Evolutionary conservation across 345 rosid species (phyloP).

Genomic region (Capsella bursapastoris): DNA sequence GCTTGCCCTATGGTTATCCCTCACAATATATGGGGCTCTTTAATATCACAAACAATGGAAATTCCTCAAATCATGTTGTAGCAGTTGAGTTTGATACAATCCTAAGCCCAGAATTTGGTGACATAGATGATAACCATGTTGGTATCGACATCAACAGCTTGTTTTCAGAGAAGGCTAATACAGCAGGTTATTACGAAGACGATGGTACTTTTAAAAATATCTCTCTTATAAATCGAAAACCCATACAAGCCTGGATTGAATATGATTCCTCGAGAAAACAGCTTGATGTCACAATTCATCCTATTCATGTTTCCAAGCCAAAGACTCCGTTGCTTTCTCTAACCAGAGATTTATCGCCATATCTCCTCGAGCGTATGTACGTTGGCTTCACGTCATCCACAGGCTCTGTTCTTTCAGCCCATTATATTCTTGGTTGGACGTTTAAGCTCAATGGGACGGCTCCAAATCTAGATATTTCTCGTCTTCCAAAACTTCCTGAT

Average conservation of each 20-base stretch:
- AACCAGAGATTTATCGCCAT: slow-evolving; percentile 57
- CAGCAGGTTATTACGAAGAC: slow-evolving; percentile 53
- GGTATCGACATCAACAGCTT: slow-evolving; percentile 62
- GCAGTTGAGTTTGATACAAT: slow-evolving; percentile 84
- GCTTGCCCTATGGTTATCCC: slow-evolving; percentile 44
- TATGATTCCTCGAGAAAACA: slow-evolving; percentile 59
- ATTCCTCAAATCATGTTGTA: slow-evolving; percentile 58
- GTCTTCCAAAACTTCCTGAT: slow-evolving; percentile 57
- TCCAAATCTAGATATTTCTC: slow-evolving; percentile 43
- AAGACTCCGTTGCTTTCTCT: slow-evolving; percentile 53
- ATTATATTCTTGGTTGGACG: slow-evolving; percentile 65
- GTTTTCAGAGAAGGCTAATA: slow-evolving; percentile 49
- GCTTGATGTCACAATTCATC: slow-evolving; percentile 62
- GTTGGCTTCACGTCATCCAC: slow-evolving; percentile 68
- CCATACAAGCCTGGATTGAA: slow-evolving; percentile 81
- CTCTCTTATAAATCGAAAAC: slow-evolving; percentile 45
- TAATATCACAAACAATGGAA: slow-evolving; percentile 50
- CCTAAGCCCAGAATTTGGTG: slow-evolving; percentile 50
- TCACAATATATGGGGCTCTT: slow-evolving; percentile 61
- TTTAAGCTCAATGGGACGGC: slow-evolving; percentile 53
- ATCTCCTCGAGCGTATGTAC: slow-evolving; percentile 43
- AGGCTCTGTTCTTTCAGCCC: slow-evolving; percentile 34
- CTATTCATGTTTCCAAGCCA: slow-evolving; percentile 54
- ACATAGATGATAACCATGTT: slow-evolving; percentile 48
- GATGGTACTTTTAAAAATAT: slow-evolving; percentile 46